A percentile compares a stretch with the other conserved stretches of the same genome.
These are phyloP conservation scores for Alloascoidea africana DNA, from an alignment of 805 yeast species.

Conservation along the genomic window DNA sequence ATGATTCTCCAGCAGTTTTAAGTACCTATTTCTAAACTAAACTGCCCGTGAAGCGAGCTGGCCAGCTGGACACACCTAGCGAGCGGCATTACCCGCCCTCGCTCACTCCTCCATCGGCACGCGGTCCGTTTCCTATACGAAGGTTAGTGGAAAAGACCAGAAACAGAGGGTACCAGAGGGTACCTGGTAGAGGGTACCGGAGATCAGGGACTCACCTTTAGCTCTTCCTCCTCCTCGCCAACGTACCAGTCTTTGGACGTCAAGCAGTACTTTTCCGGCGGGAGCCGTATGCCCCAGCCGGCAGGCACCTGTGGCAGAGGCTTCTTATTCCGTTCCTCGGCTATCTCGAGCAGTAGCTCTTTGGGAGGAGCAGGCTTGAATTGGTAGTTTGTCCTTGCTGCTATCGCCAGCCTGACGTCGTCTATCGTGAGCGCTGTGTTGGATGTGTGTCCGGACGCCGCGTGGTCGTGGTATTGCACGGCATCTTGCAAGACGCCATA, in stretches of 20 bases:
- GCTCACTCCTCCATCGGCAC: not conserved
- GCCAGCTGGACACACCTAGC: not conserved
- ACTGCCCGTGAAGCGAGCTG: too few relatives aligned
- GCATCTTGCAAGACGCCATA: conserved; percentile 83
- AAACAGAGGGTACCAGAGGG: too few relatives aligned
- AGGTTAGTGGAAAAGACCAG: too few relatives aligned
- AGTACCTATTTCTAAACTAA: too few relatives aligned
- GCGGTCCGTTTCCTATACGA: not conserved
- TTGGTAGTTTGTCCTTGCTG: conserved; percentile 89
- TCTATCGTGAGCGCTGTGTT: conserved; percentile 51
- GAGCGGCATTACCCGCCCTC: not conserved
- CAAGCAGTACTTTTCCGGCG: conserved; percentile 94
- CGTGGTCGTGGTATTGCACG: conserved; percentile 71
- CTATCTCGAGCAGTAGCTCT: conserved; percentile 78
- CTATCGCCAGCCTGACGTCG: conserved; percentile 83
- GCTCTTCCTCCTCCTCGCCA: conserved; percentile 28
- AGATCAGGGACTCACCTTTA: too few relatives aligned
- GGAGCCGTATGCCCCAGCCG: conserved; percentile 82
- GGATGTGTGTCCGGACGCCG: conserved; percentile 13
- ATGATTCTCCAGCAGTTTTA: too few relatives aligned
- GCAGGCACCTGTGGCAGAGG: conserved; percentile 86
- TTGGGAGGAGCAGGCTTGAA: conserved; percentile 94
- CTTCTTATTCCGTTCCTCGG: conserved; percentile 81
- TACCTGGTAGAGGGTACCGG: too few relatives aligned
- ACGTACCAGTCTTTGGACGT: conserved; percentile 70